Evolutionary conservation across 257 asterid species (phyloP), one percentile per base, ranked within the genome.

Genomic region (Nicotiana noctiflora): DNA sequence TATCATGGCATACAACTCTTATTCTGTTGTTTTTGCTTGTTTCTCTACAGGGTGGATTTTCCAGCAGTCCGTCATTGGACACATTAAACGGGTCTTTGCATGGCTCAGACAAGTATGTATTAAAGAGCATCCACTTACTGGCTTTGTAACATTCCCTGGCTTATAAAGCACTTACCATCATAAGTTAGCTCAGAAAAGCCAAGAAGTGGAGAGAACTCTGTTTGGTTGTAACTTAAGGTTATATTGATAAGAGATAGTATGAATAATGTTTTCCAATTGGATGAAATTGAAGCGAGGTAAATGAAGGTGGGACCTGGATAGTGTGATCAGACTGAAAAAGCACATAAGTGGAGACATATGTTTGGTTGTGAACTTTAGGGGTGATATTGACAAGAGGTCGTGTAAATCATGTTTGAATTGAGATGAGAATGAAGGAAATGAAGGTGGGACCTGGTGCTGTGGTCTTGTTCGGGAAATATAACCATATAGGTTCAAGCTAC

Each of bases 21-120:
- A 76, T 6, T 18, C 8, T 55, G 62, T 81, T 37, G 46, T 59
- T 32, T 19, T 77, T 52, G 61, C 83, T 6, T 83, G 59, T 85
- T 29, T 81, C 77, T 86, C 44, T 79, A 46, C 97, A 96, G 99
- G 87, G 95, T 82, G 94, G 96, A 84, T 90, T 86, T 88, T 76
- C 95, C 46, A 91, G 93, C 85, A 86, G 86, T 84, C 92, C 96
- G 2, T 88, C 98, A 15, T 85, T 85, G 75, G 99, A 89, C 83
- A 66, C 85, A 12, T 88, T 90, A 81, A 87, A 91, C 31, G 97
- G 94, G 81, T 86, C 93, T 53, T 75, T 76, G 61, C 90, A 84
- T 87, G 87, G 85, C 84, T 80, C 88, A 14, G 94, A 92, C 83
- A 95, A 92, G 98, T 95, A 92, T 5, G 75, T 29, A 72, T 62